A percentile compares a stretch with the other conserved stretches of the same genome.
These are phyloP conservation scores for Auxenochlorella pyrenoidosa DNA, from an alignment of 139 green algal species.

Conservation along the genomic window DNA sequence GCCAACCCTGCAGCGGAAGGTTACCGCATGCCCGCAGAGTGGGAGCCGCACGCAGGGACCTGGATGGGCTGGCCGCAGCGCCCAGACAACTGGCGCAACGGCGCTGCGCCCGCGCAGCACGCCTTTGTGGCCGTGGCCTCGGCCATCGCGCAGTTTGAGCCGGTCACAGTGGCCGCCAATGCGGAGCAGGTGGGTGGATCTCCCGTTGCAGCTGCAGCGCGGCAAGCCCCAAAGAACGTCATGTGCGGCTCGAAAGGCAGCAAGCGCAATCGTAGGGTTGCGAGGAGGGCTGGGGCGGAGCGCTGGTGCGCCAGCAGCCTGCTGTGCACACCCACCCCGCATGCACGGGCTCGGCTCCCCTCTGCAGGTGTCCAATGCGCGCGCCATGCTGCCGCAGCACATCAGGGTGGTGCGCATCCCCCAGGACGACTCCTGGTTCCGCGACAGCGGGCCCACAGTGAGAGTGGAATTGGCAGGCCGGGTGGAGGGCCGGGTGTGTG, in stretches of 20 bases:
- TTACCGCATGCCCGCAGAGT: constrained; percentile 53
- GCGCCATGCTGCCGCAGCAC: neutral
- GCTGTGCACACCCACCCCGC: neutral
- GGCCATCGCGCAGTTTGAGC: constrained; percentile 64
- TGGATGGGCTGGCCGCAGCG: constrained; percentile 61
- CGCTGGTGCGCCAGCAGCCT: neutral
- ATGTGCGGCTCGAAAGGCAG: too few relatives aligned
- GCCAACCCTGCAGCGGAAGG: constrained; percentile 13
- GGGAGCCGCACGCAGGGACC: constrained; percentile 45
- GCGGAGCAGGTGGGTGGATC: constrained; percentile 17
- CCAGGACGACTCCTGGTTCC: constrained; percentile 63
- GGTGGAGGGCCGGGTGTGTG: too few relatives aligned
- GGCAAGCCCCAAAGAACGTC: too few relatives aligned
- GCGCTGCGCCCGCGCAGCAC: constrained; percentile 43
- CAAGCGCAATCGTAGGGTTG: too few relatives aligned
- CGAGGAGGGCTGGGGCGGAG: too few relatives aligned
- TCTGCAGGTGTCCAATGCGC: constrained; percentile 28
- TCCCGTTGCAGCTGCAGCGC: too few relatives aligned
- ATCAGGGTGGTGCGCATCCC: constrained; percentile 39
- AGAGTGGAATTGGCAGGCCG: neutral
- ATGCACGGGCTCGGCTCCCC: neutral
- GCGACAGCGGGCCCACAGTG: constrained; percentile 58
- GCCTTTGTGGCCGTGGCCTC: constrained; percentile 59
- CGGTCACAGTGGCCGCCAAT: constrained; percentile 54
- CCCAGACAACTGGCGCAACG: constrained; percentile 61